A percentile compares a stretch with the other conserved stretches of the same genome.
These are phyloP conservation scores for Xylaria curta DNA, from an alignment of 495 filamentous ascomycete genomes.

Conservation along the genomic window DNA sequence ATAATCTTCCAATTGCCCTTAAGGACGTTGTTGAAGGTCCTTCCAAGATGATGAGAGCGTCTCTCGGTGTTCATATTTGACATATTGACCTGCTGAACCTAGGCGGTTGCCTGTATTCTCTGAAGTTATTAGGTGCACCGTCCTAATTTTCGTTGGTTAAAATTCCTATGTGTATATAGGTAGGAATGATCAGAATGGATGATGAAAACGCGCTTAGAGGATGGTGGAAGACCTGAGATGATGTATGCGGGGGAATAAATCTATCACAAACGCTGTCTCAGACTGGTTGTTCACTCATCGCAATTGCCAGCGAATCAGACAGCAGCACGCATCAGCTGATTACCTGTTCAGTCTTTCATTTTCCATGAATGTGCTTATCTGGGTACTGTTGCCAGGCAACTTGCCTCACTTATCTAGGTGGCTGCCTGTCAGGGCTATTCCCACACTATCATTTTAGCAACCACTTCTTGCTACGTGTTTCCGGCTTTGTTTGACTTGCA, in stretches of 20 bases:
- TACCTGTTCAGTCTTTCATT: background rate
- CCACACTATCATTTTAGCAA: too few species aligned
- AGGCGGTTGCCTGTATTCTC: background rate
- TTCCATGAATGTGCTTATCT: conserved; percentile 2
- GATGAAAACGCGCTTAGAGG: background rate
- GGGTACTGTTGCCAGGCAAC: background rate
- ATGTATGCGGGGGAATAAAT: background rate
- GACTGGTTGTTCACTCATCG: background rate
- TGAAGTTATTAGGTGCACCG: background rate
- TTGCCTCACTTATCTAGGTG: too few species aligned
- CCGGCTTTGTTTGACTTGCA: too few species aligned
- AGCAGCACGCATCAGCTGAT: background rate
- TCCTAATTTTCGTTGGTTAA: background rate
- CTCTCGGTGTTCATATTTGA: background rate
- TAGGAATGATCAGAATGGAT: background rate
- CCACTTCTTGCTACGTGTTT: too few species aligned
- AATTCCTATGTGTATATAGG: background rate
- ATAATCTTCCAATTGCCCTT: conserved; percentile 27
- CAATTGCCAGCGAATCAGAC: conserved; percentile 5
- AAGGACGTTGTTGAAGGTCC: background rate
- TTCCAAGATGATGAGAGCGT: background rate
- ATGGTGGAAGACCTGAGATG: background rate
- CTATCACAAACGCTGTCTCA: conserved; percentile 1
- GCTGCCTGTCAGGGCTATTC: too few species aligned
- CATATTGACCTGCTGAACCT: background rate